Conservation (phyloP, 2,329 filamentous ascomycete genomes). For the Aspergillus tubingensis region DNA sequence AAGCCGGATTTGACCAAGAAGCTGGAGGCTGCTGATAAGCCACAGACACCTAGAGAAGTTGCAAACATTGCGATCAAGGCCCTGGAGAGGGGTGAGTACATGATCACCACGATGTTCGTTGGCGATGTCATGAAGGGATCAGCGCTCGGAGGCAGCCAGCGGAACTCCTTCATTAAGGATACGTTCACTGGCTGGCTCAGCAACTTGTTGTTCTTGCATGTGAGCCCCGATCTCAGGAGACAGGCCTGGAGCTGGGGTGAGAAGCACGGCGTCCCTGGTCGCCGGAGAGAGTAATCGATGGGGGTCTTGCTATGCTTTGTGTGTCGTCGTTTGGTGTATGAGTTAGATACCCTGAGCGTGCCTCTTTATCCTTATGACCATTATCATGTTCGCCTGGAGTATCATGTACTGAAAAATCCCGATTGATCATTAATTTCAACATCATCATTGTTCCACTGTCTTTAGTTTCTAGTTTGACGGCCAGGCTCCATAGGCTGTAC, state of each 20-base stretch:
- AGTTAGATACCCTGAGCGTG: constrained; percentile 32
- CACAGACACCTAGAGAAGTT: constrained; percentile 76
- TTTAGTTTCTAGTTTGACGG: neutral
- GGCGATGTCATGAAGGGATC: constrained; percentile 70
- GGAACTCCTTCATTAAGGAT: constrained; percentile 56
- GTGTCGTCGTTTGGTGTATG: constrained; percentile 24
- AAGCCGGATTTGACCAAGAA: constrained; percentile 80
- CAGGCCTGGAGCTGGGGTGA: constrained; percentile 61
- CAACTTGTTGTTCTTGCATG: constrained; percentile 57
- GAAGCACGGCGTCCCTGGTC: constrained; percentile 51
- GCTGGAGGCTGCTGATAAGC: constrained; percentile 79
- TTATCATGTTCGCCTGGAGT: constrained; percentile 13
- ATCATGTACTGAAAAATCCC: neutral
- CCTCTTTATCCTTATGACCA: constrained; percentile 15
- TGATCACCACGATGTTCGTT: constrained; percentile 74
- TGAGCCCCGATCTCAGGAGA: constrained; percentile 58
- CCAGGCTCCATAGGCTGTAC: neutral
- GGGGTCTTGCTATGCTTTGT: constrained; percentile 11
- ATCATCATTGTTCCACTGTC: constrained; percentile 2
- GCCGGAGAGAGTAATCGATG: neutral
- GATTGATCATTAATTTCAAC: constrained; percentile 7
- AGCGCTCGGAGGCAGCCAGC: constrained; percentile 54
- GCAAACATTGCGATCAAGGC: constrained; percentile 69
- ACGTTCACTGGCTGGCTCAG: constrained; percentile 58
- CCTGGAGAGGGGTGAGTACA: constrained; percentile 77